Base-by-base conservation (phyloP, 345 rosid species). In the Gossypium arboreum region DNA sequence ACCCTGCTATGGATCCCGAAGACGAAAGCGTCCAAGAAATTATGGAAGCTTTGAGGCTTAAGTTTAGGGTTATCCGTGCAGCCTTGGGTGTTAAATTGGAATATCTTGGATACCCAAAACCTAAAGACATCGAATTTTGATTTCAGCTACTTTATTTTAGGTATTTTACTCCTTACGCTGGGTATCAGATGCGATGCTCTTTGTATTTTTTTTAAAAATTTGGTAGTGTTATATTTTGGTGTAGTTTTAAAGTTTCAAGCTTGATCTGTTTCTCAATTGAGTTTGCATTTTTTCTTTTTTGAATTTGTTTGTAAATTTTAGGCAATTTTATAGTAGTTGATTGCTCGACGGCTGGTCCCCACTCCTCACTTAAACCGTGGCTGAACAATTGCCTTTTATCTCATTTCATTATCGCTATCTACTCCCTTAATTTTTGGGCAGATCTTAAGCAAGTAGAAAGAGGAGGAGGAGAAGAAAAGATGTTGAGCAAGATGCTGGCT, bases 401-500 rank as follows among this genome's bases (percentile, higher is more conserved):
- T 76, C 54, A 57, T 41, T 63, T 71, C 58, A 39, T 51, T 67
- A 63, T 72, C 80, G 51, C 59, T 65, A 24, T 73, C 22, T 73
- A 6, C 10, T 17, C 25, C 24, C 22, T 0, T 68, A 7, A 79
- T 41, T 48, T 69, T 47, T 52, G 25, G 73, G 81, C 89, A 84
- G 78, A 71, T 79, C 71, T 66, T 62, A 59, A 45, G 66, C 69
- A 74, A 76, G 75, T 39, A 41, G 75, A 48, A 68, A 52, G 69
- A 29, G 71, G 81, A 74, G 75, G 75, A 74, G 75, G 75, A 74
- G 79, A 43, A 79, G 78, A 47, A 82, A 57, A 71, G 2, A 41
- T 94, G 95, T 80, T 82, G 83, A 90, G 83, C 81, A 71, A 73
- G 78, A 80, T 89, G 85, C 91, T 94, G 82, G 88, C 86, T 64